Evolutionary conservation across 495 filamentous ascomycete genomes (phyloP).

Genomic region (Achaetomiella virescens): DNA sequence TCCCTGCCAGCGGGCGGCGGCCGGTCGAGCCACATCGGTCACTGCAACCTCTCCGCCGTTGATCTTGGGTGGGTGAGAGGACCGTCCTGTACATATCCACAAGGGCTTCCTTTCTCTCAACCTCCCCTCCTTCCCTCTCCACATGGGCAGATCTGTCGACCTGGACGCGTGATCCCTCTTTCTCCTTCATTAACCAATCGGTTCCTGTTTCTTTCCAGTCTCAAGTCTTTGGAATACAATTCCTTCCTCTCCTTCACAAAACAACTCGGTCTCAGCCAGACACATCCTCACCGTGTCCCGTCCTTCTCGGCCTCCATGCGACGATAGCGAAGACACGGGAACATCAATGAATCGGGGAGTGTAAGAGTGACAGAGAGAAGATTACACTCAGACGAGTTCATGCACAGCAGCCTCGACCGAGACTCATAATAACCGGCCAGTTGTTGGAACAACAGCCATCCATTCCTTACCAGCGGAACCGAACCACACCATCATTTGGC

Average conservation of each 20-base stretch:
- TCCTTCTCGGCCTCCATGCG: constrained; percentile 17
- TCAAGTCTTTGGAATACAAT: constrained; percentile 40
- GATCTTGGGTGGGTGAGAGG: constrained; percentile 3
- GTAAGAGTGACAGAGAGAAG: constrained; percentile 4
- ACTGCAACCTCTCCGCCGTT: constrained; percentile 22
- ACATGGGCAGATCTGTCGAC: constrained; percentile 46
- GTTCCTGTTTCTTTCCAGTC: constrained; percentile 45
- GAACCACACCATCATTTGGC: constrained; percentile 47
- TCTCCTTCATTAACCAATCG: constrained; percentile 46
- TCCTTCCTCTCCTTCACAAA: constrained; percentile 44
- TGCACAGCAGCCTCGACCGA: constrained; percentile 41
- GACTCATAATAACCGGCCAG: constrained; percentile 36
- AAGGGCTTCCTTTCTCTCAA: constrained; percentile 41
- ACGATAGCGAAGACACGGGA: constrained; percentile 10
- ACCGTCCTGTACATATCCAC: constrained; percentile 39
- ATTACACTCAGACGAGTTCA: constrained; percentile 22
- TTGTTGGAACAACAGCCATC: constrained; percentile 38
- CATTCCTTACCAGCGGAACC: constrained; percentile 43
- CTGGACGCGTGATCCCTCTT: constrained; percentile 42
- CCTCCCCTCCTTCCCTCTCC: constrained; percentile 34
- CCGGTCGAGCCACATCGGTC: constrained; percentile 24
- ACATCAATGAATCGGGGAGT: not conserved
- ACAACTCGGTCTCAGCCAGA: constrained; percentile 15
- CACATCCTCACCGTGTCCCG: constrained; percentile 10
- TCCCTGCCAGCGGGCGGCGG: constrained; percentile 6